These are phyloP conservation scores for Adenanthera pavonina DNA, from an alignment of 306 rosid species.

Conservation along the genomic window DNA sequence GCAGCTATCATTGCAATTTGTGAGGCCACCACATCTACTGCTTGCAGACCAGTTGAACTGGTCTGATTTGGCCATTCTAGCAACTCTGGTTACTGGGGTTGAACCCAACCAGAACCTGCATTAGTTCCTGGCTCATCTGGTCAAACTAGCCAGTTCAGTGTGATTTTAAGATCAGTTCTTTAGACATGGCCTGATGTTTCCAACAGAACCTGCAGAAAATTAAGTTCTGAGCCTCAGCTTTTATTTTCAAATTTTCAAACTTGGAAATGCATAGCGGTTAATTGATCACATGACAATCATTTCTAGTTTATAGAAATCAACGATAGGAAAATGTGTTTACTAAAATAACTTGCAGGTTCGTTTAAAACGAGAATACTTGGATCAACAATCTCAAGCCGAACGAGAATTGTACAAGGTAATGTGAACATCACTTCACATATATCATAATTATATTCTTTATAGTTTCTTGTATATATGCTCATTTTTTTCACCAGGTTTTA, in stretches of 20 bases:
- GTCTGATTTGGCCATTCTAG: background rate
- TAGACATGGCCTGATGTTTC: background rate
- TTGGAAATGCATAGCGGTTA: background rate
- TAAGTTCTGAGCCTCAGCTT: background rate
- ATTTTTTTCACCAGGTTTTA: constrained; percentile 53
- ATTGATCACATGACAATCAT: background rate
- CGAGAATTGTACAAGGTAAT: constrained; percentile 62
- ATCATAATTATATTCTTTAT: constrained; percentile 1
- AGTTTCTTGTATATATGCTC: constrained; percentile 1
- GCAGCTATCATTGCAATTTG: background rate
- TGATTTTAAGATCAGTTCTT: background rate
- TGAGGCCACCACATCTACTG: background rate
- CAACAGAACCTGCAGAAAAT: background rate
- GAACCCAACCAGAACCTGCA: background rate
- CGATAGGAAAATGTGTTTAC: constrained; percentile 25
- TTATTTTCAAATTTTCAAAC: background rate
- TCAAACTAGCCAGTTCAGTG: background rate
- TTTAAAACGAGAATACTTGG: constrained; percentile 88
- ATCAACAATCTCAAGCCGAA: constrained; percentile 59
- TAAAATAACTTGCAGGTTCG: constrained; percentile 68
- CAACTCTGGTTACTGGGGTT: background rate
- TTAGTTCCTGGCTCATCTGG: background rate
- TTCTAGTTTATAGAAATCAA: constrained; percentile 9
- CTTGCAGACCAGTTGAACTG: background rate
- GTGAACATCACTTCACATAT: constrained; percentile 29